A percentile compares a stretch with the other conserved stretches of the same genome.
Evolutionary conservation across 1,139 yeast genomes (phyloP).

Genomic region (Blastobotrys ciferrii): DNA sequence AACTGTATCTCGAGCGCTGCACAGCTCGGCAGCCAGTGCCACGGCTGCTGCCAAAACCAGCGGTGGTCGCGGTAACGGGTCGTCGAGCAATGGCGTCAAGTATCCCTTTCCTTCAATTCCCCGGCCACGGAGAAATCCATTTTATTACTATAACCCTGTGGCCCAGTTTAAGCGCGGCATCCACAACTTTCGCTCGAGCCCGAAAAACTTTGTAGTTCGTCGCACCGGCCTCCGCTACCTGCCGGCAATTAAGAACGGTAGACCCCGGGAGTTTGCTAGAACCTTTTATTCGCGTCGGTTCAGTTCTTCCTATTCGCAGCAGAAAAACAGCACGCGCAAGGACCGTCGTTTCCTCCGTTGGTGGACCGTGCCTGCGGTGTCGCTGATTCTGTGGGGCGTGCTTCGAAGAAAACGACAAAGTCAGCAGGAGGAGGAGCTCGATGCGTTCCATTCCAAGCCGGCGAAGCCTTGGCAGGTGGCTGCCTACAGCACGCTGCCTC

Average conservation of each 20-base stretch:
- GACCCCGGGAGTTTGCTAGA: neutral
- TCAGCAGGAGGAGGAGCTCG: slow-evolving; percentile 20
- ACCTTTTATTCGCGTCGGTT: slow-evolving; percentile 7
- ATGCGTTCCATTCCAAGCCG: slow-evolving; percentile 42
- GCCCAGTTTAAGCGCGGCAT: slow-evolving; percentile 31
- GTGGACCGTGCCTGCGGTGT: slow-evolving; percentile 67
- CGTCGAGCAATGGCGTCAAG: slow-evolving; percentile 12
- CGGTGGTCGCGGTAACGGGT: slow-evolving; percentile 1
- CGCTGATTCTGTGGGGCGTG: slow-evolving; percentile 64
- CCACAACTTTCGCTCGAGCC: slow-evolving; percentile 14
- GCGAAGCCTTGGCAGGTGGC: slow-evolving; percentile 86
- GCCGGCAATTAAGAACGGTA: slow-evolving; percentile 12
- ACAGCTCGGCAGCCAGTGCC: slow-evolving; percentile 5
- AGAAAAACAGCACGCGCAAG: neutral
- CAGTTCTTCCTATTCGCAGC: neutral
- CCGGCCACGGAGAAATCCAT: slow-evolving; percentile 58
- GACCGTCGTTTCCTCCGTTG: slow-evolving; percentile 54
- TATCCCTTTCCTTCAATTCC: slow-evolving; percentile 61
- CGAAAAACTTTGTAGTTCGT: slow-evolving; percentile 20
- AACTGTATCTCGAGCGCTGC: neutral
- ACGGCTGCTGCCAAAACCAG: slow-evolving; percentile 2
- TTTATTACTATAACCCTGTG: slow-evolving; percentile 49
- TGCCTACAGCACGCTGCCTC: slow-evolving; percentile 85
- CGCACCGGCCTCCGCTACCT: slow-evolving; percentile 16
- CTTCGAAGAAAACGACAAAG: slow-evolving; percentile 43